Evolutionary conservation across 192 early-diverging fungal species (phyloP).

Genomic region (Coemansia sp.): DNA sequence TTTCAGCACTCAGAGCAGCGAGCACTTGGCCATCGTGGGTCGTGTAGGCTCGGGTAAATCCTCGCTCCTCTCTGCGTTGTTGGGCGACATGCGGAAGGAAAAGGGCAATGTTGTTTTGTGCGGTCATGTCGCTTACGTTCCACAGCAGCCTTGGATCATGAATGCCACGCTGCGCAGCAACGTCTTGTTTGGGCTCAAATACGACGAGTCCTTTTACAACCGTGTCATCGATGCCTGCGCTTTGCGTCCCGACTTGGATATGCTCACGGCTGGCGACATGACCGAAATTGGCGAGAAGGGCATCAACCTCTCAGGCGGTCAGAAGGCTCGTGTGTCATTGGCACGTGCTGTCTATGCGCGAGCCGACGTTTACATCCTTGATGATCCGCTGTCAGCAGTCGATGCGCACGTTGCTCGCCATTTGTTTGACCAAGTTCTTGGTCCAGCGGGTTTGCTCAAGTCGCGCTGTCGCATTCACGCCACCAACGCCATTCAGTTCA

Average conservation of each 20-base stretch:
- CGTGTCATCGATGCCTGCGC: constrained; percentile 80
- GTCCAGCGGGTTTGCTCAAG: constrained; percentile 80
- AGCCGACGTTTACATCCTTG: constrained; percentile 85
- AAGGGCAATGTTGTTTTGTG: constrained; percentile 68
- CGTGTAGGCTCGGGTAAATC: constrained; percentile 79
- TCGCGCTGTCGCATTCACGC: constrained; percentile 82
- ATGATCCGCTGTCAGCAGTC: constrained; percentile 61
- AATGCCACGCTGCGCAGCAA: constrained; percentile 93
- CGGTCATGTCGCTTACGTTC: constrained; percentile 65
- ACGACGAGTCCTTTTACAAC: constrained; percentile 76
- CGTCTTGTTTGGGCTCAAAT: constrained; percentile 85
- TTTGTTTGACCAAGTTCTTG: constrained; percentile 89
- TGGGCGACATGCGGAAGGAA: constrained; percentile 86
- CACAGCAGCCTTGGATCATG: constrained; percentile 89
- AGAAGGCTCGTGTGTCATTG: constrained; percentile 69
- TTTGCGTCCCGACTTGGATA: constrained; percentile 81
- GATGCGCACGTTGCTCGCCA: constrained; percentile 78
- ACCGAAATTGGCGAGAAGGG: constrained; percentile 94
- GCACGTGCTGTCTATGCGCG: constrained; percentile 84
- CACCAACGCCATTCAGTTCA: constrained; percentile 79
- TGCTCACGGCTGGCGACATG: constrained; percentile 83
- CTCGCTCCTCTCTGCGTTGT: constrained; percentile 70
- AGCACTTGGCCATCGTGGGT: constrained; percentile 66
- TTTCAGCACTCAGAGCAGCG: constrained; percentile 36
- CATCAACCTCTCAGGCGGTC: constrained; percentile 90